phyloP scores from a whole-genome alignment of 148 eudicot genomes.

The Gaultheria prostrata region DNA sequence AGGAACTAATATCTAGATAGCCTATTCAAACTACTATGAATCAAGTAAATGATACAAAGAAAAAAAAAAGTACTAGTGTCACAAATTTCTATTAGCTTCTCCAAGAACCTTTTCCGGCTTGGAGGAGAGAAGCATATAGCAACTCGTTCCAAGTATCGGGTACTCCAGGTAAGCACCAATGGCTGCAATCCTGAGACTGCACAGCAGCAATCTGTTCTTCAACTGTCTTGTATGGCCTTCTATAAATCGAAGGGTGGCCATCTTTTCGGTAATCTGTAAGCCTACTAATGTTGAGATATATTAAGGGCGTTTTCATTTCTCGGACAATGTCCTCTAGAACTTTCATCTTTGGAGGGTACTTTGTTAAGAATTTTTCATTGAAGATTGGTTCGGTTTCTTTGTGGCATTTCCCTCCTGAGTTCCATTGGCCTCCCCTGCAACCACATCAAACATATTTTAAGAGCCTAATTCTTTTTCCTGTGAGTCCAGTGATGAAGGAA shows the following conservation, averaged over 20 bases:
- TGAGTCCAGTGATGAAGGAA: background rate
- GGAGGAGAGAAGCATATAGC: constrained; percentile 62
- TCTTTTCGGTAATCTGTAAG: constrained; percentile 88
- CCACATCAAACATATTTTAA: constrained; percentile 1
- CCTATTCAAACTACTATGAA: background rate
- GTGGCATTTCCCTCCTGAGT: constrained; percentile 93
- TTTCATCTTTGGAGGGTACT: constrained; percentile 80
- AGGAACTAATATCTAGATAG: background rate
- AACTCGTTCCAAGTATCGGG: constrained; percentile 92
- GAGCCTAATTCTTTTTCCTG: background rate
- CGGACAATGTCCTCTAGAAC: constrained; percentile 51
- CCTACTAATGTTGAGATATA: constrained; percentile 75
- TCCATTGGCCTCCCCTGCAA: constrained; percentile 93
- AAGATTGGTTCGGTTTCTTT: constrained; percentile 79
- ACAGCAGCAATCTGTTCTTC: constrained; percentile 42
- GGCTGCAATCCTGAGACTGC: constrained; percentile 83
- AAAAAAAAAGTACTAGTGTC: background rate
- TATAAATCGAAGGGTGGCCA: constrained; percentile 82
- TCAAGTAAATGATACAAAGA: background rate
- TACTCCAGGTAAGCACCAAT: constrained; percentile 97
- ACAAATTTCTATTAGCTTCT: constrained; percentile 14
- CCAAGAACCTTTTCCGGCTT: constrained; percentile 46
- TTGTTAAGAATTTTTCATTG: constrained; percentile 48
- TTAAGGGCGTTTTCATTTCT: constrained; percentile 71
- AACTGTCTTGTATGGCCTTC: constrained; percentile 43